Conservation (phyloP, 768 basidiomycete species). For the Mycena latifolia region DNA sequence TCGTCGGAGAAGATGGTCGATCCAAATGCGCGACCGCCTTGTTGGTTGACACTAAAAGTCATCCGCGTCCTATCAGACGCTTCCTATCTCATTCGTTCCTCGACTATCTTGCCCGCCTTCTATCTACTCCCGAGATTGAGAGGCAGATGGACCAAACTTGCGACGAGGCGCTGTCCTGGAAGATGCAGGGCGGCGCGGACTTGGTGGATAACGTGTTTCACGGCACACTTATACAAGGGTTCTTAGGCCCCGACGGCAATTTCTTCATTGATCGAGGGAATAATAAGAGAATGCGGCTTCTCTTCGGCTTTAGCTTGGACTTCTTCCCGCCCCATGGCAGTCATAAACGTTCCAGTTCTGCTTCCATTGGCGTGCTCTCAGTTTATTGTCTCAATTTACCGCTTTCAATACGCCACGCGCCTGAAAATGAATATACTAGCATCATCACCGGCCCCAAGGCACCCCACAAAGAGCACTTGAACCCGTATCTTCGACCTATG, state of each 20-base stretch:
- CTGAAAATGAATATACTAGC: slow-evolving; percentile 42
- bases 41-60: not conserved
- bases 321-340: slow-evolving; percentile 44
- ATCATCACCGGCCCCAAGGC: slow-evolving; percentile 43
- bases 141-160: slow-evolving; percentile 8
- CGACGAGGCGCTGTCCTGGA: slow-evolving; percentile 11
- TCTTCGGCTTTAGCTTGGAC: slow-evolving; percentile 41
- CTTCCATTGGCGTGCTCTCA: slow-evolving; percentile 42
- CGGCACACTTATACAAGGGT: slow-evolving; percentile 3
- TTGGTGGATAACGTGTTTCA: slow-evolving; percentile 9
- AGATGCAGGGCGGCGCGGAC: not conserved
- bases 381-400: slow-evolving; percentile 44
- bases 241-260: slow-evolving; percentile 14
- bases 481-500: slow-evolving; percentile 41
- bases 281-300: slow-evolving; percentile 24
- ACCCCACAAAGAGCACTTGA: slow-evolving; percentile 38
- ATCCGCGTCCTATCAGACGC: slow-evolving; percentile 32
- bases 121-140: slow-evolving; percentile 17
- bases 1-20: slow-evolving; percentile 7
- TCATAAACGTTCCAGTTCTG: slow-evolving; percentile 23
- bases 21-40: slow-evolving; percentile 2
- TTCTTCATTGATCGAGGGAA: slow-evolving; percentile 32
- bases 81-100: slow-evolving; percentile 34
- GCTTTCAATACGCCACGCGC: slow-evolving; percentile 37
- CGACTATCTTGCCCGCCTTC: slow-evolving; percentile 37